phyloP scores from a whole-genome alignment of 768 basidiomycete species.

The Rhodotorula babjevae region DNA sequence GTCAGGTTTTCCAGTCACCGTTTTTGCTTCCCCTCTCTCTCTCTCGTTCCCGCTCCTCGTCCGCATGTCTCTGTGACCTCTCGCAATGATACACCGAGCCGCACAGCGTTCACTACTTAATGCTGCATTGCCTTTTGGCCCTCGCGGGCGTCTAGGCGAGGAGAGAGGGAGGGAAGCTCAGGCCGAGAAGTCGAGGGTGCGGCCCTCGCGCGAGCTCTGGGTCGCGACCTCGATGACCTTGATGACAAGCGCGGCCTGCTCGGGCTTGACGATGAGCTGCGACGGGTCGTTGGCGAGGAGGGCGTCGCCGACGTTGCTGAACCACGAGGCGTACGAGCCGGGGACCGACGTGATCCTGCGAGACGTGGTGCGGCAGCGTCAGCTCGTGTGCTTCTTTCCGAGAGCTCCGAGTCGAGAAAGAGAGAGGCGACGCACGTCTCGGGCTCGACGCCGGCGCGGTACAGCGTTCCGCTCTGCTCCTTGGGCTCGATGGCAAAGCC shows the following conservation, averaged over 20 bases:
- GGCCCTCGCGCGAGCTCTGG: conserved; percentile 61
- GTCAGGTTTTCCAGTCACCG: too few species aligned
- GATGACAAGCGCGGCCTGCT: conserved; percentile 65
- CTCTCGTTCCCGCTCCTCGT: too few species aligned
- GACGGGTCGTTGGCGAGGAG: conserved; percentile 48
- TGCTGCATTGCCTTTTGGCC: too few species aligned
- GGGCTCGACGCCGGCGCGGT: background rate
- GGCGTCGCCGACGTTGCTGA: conserved; percentile 44
- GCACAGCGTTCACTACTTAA: too few species aligned
- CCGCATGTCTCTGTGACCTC: too few species aligned
- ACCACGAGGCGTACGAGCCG: conserved; percentile 59
- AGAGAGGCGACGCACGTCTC: conserved; percentile 23
- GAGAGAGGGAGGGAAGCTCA: too few species aligned
- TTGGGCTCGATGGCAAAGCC: conserved; percentile 51
- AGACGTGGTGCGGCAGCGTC: too few species aligned
- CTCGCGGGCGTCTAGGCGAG: too few species aligned
- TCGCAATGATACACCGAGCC: too few species aligned
- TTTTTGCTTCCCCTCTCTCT: too few species aligned
- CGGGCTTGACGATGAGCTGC: conserved; percentile 57
- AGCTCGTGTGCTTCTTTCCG: too few species aligned
- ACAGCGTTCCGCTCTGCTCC: conserved; percentile 4
- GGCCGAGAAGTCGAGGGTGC: conserved; percentile 47
- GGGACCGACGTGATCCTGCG: conserved; percentile 49
- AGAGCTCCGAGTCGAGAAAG: too few species aligned
- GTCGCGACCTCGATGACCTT: conserved; percentile 72